Evolutionary conservation across 2,329 filamentous ascomycete species (phyloP), one percentile per base, ranked within the genome.

Genomic region (Penicillium sumatraense): DNA sequence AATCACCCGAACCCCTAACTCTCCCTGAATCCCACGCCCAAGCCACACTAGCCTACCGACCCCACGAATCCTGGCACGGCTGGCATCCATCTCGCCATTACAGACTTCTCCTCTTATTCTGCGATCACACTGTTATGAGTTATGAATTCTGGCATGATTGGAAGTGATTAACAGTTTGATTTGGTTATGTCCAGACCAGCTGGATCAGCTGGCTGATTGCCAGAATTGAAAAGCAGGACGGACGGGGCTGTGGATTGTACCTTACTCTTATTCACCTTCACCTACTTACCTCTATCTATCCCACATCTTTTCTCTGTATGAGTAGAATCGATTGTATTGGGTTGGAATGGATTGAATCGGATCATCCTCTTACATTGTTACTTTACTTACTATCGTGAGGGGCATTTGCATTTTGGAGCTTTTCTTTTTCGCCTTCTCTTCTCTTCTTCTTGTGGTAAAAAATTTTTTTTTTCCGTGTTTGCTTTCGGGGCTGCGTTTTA

Each of bases 131-230:
- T 0, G 73, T 87, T 7, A 68, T 86, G 71, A 83, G 78, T 55
- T 88, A 86, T 70, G 85, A 87, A 72, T 75, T 88, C 31, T 79
- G 72, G 70, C 75, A 77, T 46, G 69, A 74, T 20, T 75, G 74
- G 75, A 69, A 66, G n/a, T 21, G 14, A 9, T 44, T 27, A 41
- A 7, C 8, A 9, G 10, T 9, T 14, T 20, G 3, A 9, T 9
- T 3, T 26, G 38, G 13, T 24, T 21, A 9, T 38, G 11, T 31
- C 29, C 29, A 31, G n/a, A n/a, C n/a, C n/a, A n/a, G n/a, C n/a
- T 31, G 29, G 29, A 31, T 14, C 10, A 31, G 10, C 29, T 8
- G 14, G 5, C 10, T 13, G 29, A 13, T 31, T 31, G 14, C 4
- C 10, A 8, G n/a, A n/a, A n/a, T n/a, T n/a, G n/a, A n/a, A n/a